phyloP scores from a whole-genome alignment of 805 yeast genomes.

The Candida silvicultrix region DNA sequence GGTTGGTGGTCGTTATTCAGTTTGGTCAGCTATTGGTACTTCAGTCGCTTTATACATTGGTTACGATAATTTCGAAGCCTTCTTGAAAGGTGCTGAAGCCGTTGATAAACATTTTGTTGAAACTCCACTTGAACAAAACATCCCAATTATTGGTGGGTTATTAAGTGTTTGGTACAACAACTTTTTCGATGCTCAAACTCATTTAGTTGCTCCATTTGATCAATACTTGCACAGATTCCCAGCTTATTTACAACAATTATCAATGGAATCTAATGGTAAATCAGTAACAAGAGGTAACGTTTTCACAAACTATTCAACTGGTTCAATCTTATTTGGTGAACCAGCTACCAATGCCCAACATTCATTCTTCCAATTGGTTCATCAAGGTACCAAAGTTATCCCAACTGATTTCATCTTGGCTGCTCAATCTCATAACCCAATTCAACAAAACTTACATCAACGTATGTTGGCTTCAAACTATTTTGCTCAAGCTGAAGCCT shows the following conservation, averaged over 20 bases:
- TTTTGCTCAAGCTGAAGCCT: slow-evolving; percentile 97
- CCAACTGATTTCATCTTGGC: slow-evolving; percentile 97
- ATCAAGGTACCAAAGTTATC: slow-evolving; percentile 96
- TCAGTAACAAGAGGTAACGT: slow-evolving; percentile 89
- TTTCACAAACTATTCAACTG: slow-evolving; percentile 92
- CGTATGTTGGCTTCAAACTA: slow-evolving; percentile 98
- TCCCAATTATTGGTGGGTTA: slow-evolving; percentile 90
- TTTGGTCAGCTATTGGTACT: slow-evolving; percentile 98
- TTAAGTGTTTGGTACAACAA: slow-evolving; percentile 97
- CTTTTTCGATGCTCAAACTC: slow-evolving; percentile 97
- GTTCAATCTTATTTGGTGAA: slow-evolving; percentile 94
- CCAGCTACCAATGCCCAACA: slow-evolving; percentile 99
- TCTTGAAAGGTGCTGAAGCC: slow-evolving; percentile 97
- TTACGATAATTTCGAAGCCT: slow-evolving; percentile 84
- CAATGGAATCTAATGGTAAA: slow-evolving; percentile 99
- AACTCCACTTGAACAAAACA: slow-evolving; percentile 85
- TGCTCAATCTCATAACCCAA: slow-evolving; percentile 97
- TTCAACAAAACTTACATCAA: slow-evolving; percentile 91
- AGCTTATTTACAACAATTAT: slow-evolving; percentile 96
- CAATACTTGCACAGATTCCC: slow-evolving; percentile 99
- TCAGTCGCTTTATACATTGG: slow-evolving; percentile 95
- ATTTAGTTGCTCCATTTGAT: slow-evolving; percentile 96
- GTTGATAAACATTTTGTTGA: slow-evolving; percentile 84
- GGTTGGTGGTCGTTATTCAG: slow-evolving; percentile 99
- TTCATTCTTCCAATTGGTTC: slow-evolving; percentile 98